Evolutionary conservation across 2,329 filamentous ascomycete genomes (phyloP), one percentile per base, ranked within the genome.

Genomic region (Colletotrichum liriopes): DNA sequence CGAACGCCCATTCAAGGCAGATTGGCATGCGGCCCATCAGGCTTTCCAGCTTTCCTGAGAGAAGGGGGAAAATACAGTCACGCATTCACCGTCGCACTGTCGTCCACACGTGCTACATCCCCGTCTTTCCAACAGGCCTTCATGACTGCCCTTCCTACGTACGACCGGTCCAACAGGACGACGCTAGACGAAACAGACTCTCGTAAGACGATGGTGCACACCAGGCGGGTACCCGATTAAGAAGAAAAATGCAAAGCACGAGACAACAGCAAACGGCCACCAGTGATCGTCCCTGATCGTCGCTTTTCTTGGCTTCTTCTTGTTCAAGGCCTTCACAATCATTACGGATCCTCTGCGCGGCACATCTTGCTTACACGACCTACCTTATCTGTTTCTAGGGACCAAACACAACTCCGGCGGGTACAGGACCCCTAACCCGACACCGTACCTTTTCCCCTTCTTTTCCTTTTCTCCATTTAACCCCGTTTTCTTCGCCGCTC

Each of bases 141-240:
- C 55, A 49, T 26, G 39, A 18, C 54, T 51, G 26, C 41, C 49
- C 39, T 43, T 67, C 37, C 58, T 67, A 37, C 56, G 65, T 59
- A 54, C 58, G 65, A 58, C 65, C 52, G 37, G 26, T 23, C 65
- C 69, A 58, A 58, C 52, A 29, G 41, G 49, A 71, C 58, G 68
- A 71, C 43, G 65, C 65, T 68, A 59, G 58, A 51, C 49, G 43
- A 54, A 39, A 52, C 32, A 41, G 20, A 71, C 56, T 63, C 69
- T 71, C 69, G 65, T 71, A 72, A 72, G 65, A 64, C 37, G n/a
- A 59, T 68, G 69, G 47, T 64, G 69, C 65, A 47, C 35, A 64
- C 20, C 65, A 58, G 52, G 69, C 69, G 54, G 59, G 63, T 61
- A 49, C 39, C 43, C 37, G 16, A 37, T 18, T 23, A 14, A 60